Percentiles rank a stretch among this genome's conserved stretches.
Conservation (phyloP, 75 land plant species). For the Pseudotsuga menziesii region DNA sequence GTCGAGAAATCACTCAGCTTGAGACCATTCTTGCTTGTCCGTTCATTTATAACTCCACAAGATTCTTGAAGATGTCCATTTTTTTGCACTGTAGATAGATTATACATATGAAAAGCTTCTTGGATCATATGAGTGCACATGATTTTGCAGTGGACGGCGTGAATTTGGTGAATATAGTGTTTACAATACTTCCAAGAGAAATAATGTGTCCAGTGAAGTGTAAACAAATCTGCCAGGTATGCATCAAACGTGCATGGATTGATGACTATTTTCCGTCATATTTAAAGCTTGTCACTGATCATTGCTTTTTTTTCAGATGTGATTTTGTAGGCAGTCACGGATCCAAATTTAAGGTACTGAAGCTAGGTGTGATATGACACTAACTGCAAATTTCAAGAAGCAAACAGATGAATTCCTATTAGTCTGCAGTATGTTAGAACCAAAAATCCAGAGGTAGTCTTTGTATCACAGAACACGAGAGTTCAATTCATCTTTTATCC, state of each 20-base stretch:
- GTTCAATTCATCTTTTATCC: neutral
- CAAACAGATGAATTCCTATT: neutral
- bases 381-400: neutral
- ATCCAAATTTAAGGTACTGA: neutral
- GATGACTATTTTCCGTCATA: neutral
- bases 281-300: neutral
- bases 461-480: neutral
- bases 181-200: conserved; percentile 5
- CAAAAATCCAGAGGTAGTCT: neutral
- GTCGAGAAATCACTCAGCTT: neutral
- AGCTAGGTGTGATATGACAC: conserved; percentile 2
- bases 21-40: neutral
- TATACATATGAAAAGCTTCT: too few species aligned
- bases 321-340: neutral
- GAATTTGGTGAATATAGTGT: conserved; percentile 12
- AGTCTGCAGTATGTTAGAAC: neutral
- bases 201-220: too few species aligned
- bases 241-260: neutral
- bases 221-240: neutral
- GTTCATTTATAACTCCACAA: neutral
- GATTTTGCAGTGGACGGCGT: conserved; percentile 3
- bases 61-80: neutral
- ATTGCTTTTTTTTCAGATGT: neutral
- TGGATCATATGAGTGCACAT: neutral
- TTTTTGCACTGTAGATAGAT: too few species aligned